Percentiles rank a stretch among this genome's conserved stretches.
Conservation (phyloP, 2,329 filamentous ascomycete species). For the Blastomyces gilchristii region DNA sequence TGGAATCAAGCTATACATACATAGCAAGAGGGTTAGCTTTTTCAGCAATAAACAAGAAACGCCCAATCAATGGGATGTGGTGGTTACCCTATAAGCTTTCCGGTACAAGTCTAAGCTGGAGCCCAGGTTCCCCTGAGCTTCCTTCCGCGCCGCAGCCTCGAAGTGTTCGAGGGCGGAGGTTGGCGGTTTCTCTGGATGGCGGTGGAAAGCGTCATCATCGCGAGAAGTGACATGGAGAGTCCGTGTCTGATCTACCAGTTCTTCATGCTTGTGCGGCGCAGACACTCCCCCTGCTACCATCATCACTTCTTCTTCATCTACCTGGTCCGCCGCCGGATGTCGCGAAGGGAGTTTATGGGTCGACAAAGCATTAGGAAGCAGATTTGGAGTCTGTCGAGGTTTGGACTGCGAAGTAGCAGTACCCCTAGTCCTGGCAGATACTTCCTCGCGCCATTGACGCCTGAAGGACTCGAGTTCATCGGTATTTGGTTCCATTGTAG, state of each 20-base stretch:
- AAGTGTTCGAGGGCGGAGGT: slow-evolving; percentile 82
- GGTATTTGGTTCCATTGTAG: slow-evolving; percentile 6
- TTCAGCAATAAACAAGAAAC: neutral
- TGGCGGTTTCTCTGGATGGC: slow-evolving; percentile 40
- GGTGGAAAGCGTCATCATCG: slow-evolving; percentile 33
- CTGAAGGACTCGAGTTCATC: slow-evolving; percentile 75
- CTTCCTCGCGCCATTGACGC: slow-evolving; percentile 75
- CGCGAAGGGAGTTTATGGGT: slow-evolving; percentile 30
- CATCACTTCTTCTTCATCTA: slow-evolving; percentile 30
- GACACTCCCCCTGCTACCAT: slow-evolving; percentile 17
- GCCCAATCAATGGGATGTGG: neutral
- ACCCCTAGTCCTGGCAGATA: slow-evolving; percentile 39
- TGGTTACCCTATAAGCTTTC: slow-evolving; percentile 72
- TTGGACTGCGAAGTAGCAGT: slow-evolving; percentile 2
- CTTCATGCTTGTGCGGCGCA: slow-evolving; percentile 20
- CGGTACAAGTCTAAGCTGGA: slow-evolving; percentile 84
- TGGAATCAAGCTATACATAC: slow-evolving; percentile 58
- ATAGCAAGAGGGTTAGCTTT: slow-evolving; percentile 25
- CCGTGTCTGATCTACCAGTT: slow-evolving; percentile 29
- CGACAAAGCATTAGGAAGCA: slow-evolving; percentile 16
- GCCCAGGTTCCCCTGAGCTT: slow-evolving; percentile 71
- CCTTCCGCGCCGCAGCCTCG: slow-evolving; percentile 81
- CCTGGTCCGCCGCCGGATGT: slow-evolving; percentile 27
- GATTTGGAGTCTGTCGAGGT: slow-evolving; percentile 7
- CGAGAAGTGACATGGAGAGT: slow-evolving; percentile 25